phyloP scores from a whole-genome alignment of 148 eudicot genomes.

The Arbutus unedo region DNA sequence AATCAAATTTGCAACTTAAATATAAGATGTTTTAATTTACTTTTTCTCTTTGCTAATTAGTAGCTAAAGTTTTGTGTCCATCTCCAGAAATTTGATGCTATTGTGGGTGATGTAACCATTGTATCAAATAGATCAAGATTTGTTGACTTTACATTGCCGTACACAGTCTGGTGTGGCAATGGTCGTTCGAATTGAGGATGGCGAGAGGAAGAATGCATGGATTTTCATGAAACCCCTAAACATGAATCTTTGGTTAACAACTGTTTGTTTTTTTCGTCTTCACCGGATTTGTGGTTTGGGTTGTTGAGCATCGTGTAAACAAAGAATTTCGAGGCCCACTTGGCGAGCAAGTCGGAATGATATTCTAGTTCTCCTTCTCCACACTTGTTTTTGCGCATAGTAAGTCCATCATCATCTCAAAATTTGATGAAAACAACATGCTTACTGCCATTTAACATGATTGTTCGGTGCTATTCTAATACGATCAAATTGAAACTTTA shows the following conservation, averaged over 20 bases:
- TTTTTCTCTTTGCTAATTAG: background rate
- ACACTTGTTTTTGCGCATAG: slow-evolving; percentile 71
- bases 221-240: slow-evolving; percentile 64
- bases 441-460: background rate
- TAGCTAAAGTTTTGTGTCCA: background rate
- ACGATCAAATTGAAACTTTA: no score
- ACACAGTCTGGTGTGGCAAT: slow-evolving; percentile 48
- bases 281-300: slow-evolving; percentile 68
- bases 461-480: no score
- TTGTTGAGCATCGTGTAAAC: slow-evolving; percentile 66
- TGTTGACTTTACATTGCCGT: slow-evolving; percentile 71
- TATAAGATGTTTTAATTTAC: background rate
- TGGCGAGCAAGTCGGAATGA: slow-evolving; percentile 53
- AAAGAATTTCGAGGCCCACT: slow-evolving; percentile 59
- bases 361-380: slow-evolving; percentile 67
- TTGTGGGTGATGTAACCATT: slow-evolving; percentile 62
- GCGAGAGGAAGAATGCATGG: slow-evolving; percentile 51
- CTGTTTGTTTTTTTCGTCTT: slow-evolving; percentile 44
- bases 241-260: slow-evolving; percentile 58
- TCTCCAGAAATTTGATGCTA: slow-evolving; percentile 51
- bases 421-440: no score
- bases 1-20: background rate
- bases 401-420: slow-evolving; percentile 24
- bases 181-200: slow-evolving; percentile 47
- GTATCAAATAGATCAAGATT: slow-evolving; percentile 35